Conservation (phyloP, 2,329 filamentous ascomycete species). For the Aphanoascus verrucosus region DNA sequence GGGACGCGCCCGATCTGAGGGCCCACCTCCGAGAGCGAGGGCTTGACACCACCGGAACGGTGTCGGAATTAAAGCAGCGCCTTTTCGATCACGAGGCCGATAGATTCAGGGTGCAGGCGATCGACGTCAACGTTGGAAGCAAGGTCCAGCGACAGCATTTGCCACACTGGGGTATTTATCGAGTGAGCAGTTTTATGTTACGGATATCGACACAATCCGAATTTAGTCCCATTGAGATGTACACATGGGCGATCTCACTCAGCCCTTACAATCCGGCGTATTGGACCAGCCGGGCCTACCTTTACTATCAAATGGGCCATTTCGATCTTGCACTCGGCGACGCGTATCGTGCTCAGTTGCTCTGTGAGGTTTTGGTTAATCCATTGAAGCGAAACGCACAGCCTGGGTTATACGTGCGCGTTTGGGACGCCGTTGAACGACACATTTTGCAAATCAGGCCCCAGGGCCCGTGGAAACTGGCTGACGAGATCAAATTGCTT, state of each 20-base stretch:
- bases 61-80: slow-evolving; percentile 17
- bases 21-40: slow-evolving; percentile 17
- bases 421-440: slow-evolving; percentile 27
- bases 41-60: slow-evolving; percentile 12
- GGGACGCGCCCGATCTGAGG: slow-evolving; percentile 15
- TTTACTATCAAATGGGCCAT: slow-evolving; percentile 25
- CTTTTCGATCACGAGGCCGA: slow-evolving; percentile 19
- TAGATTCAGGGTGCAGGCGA: background rate
- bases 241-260: slow-evolving; percentile 27
- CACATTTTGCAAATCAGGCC: slow-evolving; percentile 21
- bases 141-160: slow-evolving; percentile 22
- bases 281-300: slow-evolving; percentile 29
- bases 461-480: slow-evolving; percentile 9
- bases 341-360: slow-evolving; percentile 27
- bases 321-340: slow-evolving; percentile 32
- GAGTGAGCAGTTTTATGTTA: slow-evolving; percentile 16
- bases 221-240: slow-evolving; percentile 26
- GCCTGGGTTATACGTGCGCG: slow-evolving; percentile 23
- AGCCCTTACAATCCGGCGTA: slow-evolving; percentile 32
- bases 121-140: slow-evolving; percentile 12
- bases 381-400: slow-evolving; percentile 17
- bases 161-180: slow-evolving; percentile 21
- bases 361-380: slow-evolving; percentile 25
- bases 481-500: slow-evolving; percentile 17
- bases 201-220: slow-evolving; percentile 13